Percentiles rank a stretch among this genome's conserved stretches.
Evolutionary conservation across 306 rosid species (phyloP).

Genomic region (Corylus avellana): DNA sequence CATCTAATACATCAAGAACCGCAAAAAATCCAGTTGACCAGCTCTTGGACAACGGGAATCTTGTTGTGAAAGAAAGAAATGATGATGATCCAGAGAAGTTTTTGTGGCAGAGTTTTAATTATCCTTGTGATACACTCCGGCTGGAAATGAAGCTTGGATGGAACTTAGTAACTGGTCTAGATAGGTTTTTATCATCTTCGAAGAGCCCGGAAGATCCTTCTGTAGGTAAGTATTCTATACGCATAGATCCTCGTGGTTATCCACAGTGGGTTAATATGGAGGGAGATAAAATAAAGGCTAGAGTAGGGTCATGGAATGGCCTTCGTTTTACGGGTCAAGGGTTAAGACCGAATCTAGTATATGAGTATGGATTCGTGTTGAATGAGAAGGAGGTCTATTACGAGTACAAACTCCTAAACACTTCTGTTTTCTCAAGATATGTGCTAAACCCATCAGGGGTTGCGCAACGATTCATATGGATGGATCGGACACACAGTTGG

Average conservation of each 20-base stretch:
- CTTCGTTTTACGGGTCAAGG: not conserved
- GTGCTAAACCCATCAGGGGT: slow-evolving; percentile 1
- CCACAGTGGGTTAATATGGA: not conserved
- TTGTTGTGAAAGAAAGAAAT: not conserved
- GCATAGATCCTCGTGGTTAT: not conserved
- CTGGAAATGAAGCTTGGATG: not conserved
- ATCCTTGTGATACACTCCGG: not conserved
- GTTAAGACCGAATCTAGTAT: not conserved
- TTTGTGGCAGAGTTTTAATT: not conserved
- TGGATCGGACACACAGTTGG: slow-evolving; percentile 19
- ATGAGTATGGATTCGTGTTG: not conserved
- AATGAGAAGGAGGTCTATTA: slow-evolving; percentile 19
- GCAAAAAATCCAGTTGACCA: not conserved
- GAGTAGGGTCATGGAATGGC: not conserved
- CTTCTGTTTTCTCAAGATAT: slow-evolving; percentile 20
- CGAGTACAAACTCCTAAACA: not conserved
- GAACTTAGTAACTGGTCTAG: not conserved
- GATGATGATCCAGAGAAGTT: not conserved
- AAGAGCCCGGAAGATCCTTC: not conserved
- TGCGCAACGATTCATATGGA: slow-evolving; percentile 29
- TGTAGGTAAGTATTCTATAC: not conserved
- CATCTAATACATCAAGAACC: not conserved
- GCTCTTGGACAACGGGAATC: not conserved
- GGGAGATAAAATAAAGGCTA: not conserved
- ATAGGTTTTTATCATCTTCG: not conserved